These are phyloP conservation scores for Brassica cretica DNA, from an alignment of 345 rosid genomes.

Conservation along the genomic window DNA sequence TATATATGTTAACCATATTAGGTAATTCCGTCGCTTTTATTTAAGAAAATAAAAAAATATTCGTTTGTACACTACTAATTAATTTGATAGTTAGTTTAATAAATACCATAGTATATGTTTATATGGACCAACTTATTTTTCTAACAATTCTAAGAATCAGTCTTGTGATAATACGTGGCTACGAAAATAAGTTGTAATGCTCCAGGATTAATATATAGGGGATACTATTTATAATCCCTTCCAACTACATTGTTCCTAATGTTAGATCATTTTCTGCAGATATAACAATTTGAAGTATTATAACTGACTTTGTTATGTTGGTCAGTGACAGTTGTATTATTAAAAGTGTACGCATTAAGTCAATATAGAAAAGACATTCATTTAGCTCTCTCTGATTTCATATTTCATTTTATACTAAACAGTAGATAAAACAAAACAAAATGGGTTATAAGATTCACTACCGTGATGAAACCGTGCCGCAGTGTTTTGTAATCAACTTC, in stretches of 20 bases:
- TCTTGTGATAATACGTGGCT: too few relatives aligned
- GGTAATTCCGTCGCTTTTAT: too few relatives aligned
- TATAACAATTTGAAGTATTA: neutral
- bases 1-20: too few relatives aligned
- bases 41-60: too few relatives aligned
- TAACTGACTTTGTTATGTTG: neutral
- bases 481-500: too few relatives aligned
- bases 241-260: neutral
- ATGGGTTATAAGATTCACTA: neutral
- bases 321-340: neutral
- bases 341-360: neutral
- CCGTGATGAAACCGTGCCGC: neutral
- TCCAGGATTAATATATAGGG: too few relatives aligned
- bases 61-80: too few relatives aligned
- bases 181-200: too few relatives aligned
- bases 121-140: too few relatives aligned
- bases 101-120: too few relatives aligned
- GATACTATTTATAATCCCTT: neutral
- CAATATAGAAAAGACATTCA: neutral
- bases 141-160: too few relatives aligned
- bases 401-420: neutral
- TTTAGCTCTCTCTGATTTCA: neutral
- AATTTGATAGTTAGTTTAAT: too few relatives aligned
- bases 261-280: neutral
- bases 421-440: neutral